Base-by-base conservation (phyloP, 2,329 filamentous ascomycete species). In the Fusarium citri region DNA sequence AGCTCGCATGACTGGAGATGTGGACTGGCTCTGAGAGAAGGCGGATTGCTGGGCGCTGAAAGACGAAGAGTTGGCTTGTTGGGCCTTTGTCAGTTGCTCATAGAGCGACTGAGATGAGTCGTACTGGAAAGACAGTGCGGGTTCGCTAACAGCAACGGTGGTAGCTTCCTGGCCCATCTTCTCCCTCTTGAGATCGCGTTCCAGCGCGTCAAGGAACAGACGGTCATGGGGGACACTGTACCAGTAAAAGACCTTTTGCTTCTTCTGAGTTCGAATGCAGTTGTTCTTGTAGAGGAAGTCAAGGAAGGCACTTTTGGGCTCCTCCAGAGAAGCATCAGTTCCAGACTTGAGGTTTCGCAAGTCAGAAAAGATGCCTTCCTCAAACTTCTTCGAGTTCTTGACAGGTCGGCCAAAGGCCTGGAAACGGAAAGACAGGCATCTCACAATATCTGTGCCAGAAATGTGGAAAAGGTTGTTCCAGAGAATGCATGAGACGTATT, bases 211-310 rank as follows among this genome's bases (percentile, higher is more conserved):
- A 74, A 99, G 91, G 83, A 99, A 99, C 54, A 99, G 89, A 57
- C 96, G 90, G 82, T 99, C 96, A 80, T 99, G 96, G 2, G 96
- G 96, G 49, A 99, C 96, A 84, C 94, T 98, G 84, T 98, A 99
- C 96, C 96, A 99, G 85, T 98, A 99, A 79, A 99, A 99, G 72
- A 99, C 96, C 86, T 99, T 99, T 80, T 99, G 96, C 88, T 99
- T 99, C 90, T 99, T 99, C 83, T 99, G 96, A 40, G 96, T 99
- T 75, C 96, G 91, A 76, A 99, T 99, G 87, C 96, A 99, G 86
- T 99, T 99, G 88, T 99, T 99, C 88, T 99, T 99, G 89, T 99
- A 99, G 46, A 99, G 87, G 81, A 98, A 99, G 82, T 99, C 96
- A 67, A 99, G 88, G 83, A 99, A 99, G 3, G 93, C 91, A 83